Conservation (phyloP, 352 stramenopile genomes). For the Globisporangium megalacanthum region DNA sequence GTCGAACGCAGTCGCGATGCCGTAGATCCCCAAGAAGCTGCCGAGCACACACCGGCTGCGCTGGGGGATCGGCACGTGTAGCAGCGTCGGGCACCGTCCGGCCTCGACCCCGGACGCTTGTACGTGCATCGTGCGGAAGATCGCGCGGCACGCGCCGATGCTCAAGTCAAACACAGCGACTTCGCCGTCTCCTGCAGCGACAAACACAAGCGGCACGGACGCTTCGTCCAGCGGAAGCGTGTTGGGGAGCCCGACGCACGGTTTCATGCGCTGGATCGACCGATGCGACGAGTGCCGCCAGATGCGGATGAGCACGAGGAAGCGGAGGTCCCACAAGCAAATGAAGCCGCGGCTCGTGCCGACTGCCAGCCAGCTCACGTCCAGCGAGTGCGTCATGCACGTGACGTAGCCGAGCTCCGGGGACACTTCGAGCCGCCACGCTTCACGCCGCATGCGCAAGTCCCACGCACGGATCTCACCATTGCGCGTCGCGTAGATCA, state of each 20-base stretch:
- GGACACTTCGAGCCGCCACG: constrained; percentile 90
- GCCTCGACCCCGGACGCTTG: constrained; percentile 73
- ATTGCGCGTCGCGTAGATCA: constrained; percentile 93
- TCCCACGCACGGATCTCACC: constrained; percentile 91
- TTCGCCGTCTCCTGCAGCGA: constrained; percentile 91
- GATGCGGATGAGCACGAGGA: constrained; percentile 92
- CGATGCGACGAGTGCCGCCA: constrained; percentile 94
- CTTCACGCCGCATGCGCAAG: constrained; percentile 85
- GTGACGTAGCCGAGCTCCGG: constrained; percentile 95
- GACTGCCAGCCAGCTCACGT: constrained; percentile 93
- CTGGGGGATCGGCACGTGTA: constrained; percentile 73
- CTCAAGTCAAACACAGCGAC: constrained; percentile 86
- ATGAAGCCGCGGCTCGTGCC: constrained; percentile 95
- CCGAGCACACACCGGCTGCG: constrained; percentile 61
- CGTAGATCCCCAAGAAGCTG: constrained; percentile 77
- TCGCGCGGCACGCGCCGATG: constrained; percentile 87
- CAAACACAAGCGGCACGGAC: constrained; percentile 90
- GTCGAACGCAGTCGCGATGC: constrained; percentile 76
- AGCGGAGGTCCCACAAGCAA: constrained; percentile 95
- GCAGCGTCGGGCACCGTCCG: constrained; percentile 63
- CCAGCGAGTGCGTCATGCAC: constrained; percentile 91
- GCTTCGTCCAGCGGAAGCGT: constrained; percentile 63
- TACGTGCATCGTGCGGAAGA: constrained; percentile 88
- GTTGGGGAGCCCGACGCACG: constrained; percentile 76
- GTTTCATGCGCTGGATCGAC: constrained; percentile 88